Percentiles rank a stretch among this genome's conserved stretches.
Conservation (phyloP, 2,329 filamentous ascomycete genomes). For the Hypoxylon sp. region DNA sequence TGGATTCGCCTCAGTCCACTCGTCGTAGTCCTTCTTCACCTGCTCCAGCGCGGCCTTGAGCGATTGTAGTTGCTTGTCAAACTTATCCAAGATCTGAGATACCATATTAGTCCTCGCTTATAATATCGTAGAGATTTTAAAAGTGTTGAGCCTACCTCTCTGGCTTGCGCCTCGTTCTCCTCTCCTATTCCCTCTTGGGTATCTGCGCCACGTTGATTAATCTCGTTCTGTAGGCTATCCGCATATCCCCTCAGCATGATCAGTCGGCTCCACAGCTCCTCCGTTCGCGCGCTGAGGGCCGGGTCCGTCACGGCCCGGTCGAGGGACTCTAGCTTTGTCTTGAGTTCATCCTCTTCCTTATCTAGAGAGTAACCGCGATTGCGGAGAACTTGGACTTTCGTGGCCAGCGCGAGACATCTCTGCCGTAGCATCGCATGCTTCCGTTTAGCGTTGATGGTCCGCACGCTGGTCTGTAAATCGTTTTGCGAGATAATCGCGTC, state of each 20-base stretch:
- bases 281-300: conserved; percentile 79
- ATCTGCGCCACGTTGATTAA: conserved; percentile 74
- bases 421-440: conserved; percentile 81
- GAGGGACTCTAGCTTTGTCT: conserved; percentile 77
- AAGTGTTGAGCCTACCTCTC: conserved; percentile 71
- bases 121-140: not conserved
- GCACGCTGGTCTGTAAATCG: conserved; percentile 81
- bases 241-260: conserved; percentile 81
- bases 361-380: conserved; percentile 87
- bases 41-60: conserved; percentile 80
- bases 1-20: conserved; percentile 66
- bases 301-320: conserved; percentile 82
- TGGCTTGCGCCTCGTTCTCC: conserved; percentile 78
- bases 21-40: conserved; percentile 69
- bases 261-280: conserved; percentile 88
- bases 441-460: conserved; percentile 79
- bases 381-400: conserved; percentile 83
- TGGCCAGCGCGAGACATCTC: conserved; percentile 80
- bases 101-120: conserved; percentile 38
- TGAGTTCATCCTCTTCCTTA: conserved; percentile 82
- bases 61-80: conserved; percentile 83
- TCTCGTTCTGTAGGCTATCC: conserved; percentile 79
- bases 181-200: conserved; percentile 74
- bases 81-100: conserved; percentile 80
- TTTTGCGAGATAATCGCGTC: conserved; percentile 81